These are phyloP conservation scores for Mycena filopes DNA, from an alignment of 768 basidiomycete species.

Conservation along the genomic window DNA sequence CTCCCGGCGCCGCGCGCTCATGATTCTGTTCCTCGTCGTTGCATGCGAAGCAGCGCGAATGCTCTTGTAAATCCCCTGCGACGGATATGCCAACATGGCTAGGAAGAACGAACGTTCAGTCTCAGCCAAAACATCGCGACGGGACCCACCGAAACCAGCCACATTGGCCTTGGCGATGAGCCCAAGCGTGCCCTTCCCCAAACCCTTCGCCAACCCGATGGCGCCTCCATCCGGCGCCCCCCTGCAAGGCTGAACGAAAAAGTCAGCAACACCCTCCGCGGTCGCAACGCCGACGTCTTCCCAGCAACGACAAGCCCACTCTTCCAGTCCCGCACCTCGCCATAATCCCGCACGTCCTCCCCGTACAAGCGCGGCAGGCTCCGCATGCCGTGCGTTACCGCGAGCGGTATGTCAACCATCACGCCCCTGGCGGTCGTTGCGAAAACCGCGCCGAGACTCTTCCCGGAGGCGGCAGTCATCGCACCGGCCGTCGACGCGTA, in stretches of 20 bases:
- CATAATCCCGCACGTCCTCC: conserved; percentile 42
- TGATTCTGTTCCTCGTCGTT: too few species aligned
- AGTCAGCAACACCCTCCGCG: conserved; percentile 24
- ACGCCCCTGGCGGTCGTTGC: conserved; percentile 43
- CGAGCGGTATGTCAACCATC: conserved; percentile 41
- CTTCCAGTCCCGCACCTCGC: conserved; percentile 45
- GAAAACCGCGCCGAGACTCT: conserved; percentile 34
- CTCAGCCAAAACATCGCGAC: too few species aligned
- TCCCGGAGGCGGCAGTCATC: conserved; percentile 50
- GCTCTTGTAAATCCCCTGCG: too few species aligned
- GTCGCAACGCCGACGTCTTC: conserved; percentile 39
- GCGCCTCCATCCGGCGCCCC: too few species aligned
- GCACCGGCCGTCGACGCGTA: conserved; percentile 30
- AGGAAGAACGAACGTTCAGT: too few species aligned
- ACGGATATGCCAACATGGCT: too few species aligned
- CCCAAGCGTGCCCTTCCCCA: too few species aligned
- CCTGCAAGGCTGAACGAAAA: conserved; percentile 27
- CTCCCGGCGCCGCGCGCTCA: too few species aligned
- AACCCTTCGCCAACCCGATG: too few species aligned
- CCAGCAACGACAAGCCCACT: conserved; percentile 52
- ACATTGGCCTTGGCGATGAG: too few species aligned
- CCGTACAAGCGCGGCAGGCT: conserved; percentile 49
- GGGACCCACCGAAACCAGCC: too few species aligned
- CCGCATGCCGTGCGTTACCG: conserved; percentile 49
- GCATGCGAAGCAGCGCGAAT: too few species aligned